Percentiles rank a stretch among this genome's conserved stretches.
Conservation (phyloP, 2,329 filamentous ascomycete genomes). For the Colletotrichum australisinense region DNA sequence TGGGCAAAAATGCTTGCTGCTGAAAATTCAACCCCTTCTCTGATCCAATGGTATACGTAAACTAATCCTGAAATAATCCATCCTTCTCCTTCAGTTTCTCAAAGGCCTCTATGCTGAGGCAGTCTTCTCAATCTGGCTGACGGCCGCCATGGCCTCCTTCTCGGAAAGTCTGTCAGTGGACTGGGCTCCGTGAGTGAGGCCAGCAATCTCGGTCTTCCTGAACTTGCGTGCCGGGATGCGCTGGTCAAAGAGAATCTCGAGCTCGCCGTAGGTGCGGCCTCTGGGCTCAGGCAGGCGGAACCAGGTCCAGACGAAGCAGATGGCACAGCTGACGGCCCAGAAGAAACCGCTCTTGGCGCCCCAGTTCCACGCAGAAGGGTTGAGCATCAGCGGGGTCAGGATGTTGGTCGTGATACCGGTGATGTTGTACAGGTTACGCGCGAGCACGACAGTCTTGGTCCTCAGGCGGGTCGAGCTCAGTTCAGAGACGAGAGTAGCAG, state of each 20-base stretch:
- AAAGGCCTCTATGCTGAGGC: neutral
- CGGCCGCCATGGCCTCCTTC: neutral
- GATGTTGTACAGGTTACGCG: conserved; percentile 60
- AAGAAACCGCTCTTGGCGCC: conserved; percentile 60
- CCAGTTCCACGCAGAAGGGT: conserved; percentile 58
- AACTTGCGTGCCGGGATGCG: conserved; percentile 56
- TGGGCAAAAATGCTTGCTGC: no score
- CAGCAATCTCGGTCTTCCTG: conserved; percentile 21
- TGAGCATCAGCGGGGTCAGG: conserved; percentile 59
- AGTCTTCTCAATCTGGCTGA: conserved; percentile 23
- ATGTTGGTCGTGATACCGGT: conserved; percentile 59
- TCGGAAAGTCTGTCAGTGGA: conserved; percentile 8
- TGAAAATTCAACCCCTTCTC: neutral
- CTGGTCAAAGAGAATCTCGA: conserved; percentile 65
- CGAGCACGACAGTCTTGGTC: conserved; percentile 58
- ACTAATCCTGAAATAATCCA: neutral
- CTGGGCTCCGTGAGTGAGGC: neutral
- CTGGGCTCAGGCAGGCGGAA: conserved; percentile 66
- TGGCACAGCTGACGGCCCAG: conserved; percentile 56
- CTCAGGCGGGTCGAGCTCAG: conserved; percentile 57
- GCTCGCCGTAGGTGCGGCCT: conserved; percentile 64
- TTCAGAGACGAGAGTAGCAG: conserved; percentile 58
- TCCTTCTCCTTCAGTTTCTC: neutral
- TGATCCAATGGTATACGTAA: neutral
- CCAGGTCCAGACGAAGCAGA: conserved; percentile 61